These are phyloP conservation scores for Candida nitratophila DNA, from an alignment of 805 yeast genomes.

Conservation along the genomic window DNA sequence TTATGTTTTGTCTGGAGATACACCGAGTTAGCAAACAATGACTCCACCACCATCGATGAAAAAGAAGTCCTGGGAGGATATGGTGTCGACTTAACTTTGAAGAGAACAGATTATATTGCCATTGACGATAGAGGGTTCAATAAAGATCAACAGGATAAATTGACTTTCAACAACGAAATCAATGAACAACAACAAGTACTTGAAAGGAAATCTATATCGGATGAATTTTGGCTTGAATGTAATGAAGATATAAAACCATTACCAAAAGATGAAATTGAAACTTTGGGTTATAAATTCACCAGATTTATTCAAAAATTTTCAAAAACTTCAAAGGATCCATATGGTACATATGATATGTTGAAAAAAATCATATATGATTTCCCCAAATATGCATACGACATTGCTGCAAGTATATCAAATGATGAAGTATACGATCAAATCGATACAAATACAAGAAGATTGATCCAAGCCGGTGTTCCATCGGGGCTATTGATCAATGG, in stretches of 20 bases:
- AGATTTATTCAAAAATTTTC: constrained; percentile 27
- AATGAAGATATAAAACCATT: constrained; percentile 26
- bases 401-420: constrained; percentile 21
- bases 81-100: constrained; percentile 58
- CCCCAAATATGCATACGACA: constrained; percentile 42
- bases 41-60: constrained; percentile 13
- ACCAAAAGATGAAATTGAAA: constrained; percentile 24
- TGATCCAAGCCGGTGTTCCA: constrained; percentile 19
- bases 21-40: constrained; percentile 29
- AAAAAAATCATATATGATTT: constrained; percentile 39
- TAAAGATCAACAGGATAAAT: constrained; percentile 19
- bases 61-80: constrained; percentile 45
- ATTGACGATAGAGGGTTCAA: constrained; percentile 49
- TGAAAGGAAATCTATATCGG: constrained; percentile 6
- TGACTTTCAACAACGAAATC: constrained; percentile 12
- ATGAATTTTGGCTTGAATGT: constrained; percentile 11
- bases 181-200: background rate
- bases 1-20: constrained; percentile 74
- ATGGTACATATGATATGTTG: constrained; percentile 25
- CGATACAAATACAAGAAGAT: constrained; percentile 11
- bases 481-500: constrained; percentile 67
- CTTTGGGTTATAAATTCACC: constrained; percentile 34
- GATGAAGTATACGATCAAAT: background rate
- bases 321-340: constrained; percentile 11
- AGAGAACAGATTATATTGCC: constrained; percentile 59